Percentiles rank a stretch among this genome's conserved stretches.
These are phyloP conservation scores for Podila clonocystis DNA, from an alignment of 192 early-diverging fungal species.

Conservation along the genomic window DNA sequence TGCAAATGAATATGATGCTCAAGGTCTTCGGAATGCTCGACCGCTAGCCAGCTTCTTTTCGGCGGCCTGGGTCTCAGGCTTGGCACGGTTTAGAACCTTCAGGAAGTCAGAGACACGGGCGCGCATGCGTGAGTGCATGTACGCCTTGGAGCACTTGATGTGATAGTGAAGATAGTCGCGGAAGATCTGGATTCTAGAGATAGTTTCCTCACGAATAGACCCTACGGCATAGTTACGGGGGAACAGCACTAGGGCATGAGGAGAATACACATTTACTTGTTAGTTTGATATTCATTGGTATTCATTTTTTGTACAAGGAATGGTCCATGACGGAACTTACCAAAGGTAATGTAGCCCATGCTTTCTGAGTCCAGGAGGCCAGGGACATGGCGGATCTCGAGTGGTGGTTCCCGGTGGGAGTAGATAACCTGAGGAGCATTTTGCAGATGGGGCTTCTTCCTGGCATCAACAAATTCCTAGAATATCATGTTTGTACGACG, in stretches of 20 bases:
- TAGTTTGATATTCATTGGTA: too few species aligned
- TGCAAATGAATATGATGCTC: not conserved
- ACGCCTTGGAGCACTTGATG: constrained; percentile 99
- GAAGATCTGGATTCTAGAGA: constrained; percentile 97
- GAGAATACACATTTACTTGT: too few species aligned
- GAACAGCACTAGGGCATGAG: constrained; percentile 78
- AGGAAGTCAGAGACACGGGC: constrained; percentile 94
- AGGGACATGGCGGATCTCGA: constrained; percentile 88
- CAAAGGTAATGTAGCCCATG: constrained; percentile 96
- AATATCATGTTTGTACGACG: not conserved
- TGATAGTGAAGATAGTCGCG: constrained; percentile 99
- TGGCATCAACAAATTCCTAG: constrained; percentile 99
- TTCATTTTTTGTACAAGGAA: not conserved
- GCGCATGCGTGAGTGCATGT: constrained; percentile 98
- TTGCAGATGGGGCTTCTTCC: constrained; percentile 86
- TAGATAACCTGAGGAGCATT: constrained; percentile 98
- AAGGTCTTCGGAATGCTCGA: constrained; percentile 42
- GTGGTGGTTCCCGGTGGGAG: constrained; percentile 89
- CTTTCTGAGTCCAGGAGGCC: constrained; percentile 82
- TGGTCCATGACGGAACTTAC: constrained; percentile 51
- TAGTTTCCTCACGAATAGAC: constrained; percentile 86
- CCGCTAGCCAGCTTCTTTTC: constrained; percentile 80
- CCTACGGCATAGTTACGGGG: constrained; percentile 85
- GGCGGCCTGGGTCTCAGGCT: constrained; percentile 82
- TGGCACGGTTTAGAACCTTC: constrained; percentile 98